Evolutionary conservation across 257 asterid genomes (phyloP).

Genomic region (Voacanga thouarsii): DNA sequence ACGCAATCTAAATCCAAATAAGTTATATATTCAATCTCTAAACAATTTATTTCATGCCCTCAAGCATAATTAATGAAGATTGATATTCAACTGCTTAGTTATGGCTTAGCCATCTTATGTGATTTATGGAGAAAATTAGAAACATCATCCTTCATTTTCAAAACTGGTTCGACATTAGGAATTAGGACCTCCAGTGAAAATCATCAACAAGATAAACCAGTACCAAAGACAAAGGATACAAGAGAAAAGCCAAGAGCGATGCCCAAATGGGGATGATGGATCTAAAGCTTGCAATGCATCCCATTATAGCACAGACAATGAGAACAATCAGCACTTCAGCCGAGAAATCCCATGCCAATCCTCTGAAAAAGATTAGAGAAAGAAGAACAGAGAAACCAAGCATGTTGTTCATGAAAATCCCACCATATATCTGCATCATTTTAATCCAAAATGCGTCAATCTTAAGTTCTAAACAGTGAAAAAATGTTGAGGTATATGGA

Average conservation of each 20-base stretch:
- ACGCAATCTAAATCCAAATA: too few relatives aligned
- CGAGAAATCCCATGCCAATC: constrained; percentile 42
- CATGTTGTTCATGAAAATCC: constrained; percentile 51
- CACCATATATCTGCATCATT: constrained; percentile 51
- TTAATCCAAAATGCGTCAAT: background rate
- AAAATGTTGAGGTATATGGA: too few relatives aligned
- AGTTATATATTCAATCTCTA: too few relatives aligned
- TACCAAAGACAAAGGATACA: constrained; percentile 47
- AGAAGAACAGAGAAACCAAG: constrained; percentile 51
- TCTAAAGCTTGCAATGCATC: constrained; percentile 39
- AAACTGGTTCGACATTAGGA: too few relatives aligned
- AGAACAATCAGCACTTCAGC: constrained; percentile 42
- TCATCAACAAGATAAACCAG: constrained; percentile 23
- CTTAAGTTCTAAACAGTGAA: background rate
- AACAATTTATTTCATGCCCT: too few relatives aligned
- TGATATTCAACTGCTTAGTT: too few relatives aligned
- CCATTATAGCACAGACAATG: constrained; percentile 36
- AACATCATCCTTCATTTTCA: too few relatives aligned
- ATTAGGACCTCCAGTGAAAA: too few relatives aligned
- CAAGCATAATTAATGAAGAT: too few relatives aligned
- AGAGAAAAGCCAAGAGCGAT: constrained; percentile 37
- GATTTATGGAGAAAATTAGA: too few relatives aligned
- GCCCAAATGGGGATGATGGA: constrained; percentile 41
- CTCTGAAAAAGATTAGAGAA: constrained; percentile 38
- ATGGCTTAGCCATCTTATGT: too few relatives aligned